Percentiles rank a stretch among this genome's conserved stretches.
These are phyloP conservation scores for Tricholoma matsutake DNA, from an alignment of 768 basidiomycete genomes.

Conservation along the genomic window DNA sequence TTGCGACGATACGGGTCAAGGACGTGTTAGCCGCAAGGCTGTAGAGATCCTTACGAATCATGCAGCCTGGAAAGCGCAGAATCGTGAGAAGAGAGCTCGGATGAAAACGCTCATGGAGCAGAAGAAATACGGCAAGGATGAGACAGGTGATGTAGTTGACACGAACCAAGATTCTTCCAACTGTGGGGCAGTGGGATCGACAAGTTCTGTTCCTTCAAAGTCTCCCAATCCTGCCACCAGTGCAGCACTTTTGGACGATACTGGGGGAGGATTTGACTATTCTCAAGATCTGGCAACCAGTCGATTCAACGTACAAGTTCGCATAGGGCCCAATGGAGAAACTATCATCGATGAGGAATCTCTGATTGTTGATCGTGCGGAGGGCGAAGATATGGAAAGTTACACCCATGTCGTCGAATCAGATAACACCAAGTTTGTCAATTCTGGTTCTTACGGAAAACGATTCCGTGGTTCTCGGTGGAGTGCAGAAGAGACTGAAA, in stretches of 20 bases:
- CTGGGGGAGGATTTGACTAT: constrained; percentile 68
- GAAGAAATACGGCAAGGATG: constrained; percentile 68
- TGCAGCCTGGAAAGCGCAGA: constrained; percentile 66
- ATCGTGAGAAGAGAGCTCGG: constrained; percentile 60
- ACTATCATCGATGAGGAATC: constrained; percentile 86
- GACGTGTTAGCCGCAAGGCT: constrained; percentile 76
- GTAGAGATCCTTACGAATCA: constrained; percentile 69
- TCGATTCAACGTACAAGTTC: constrained; percentile 80
- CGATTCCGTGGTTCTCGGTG: constrained; percentile 81
- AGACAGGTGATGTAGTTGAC: constrained; percentile 35
- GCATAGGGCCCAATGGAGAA: constrained; percentile 84
- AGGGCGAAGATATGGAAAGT: constrained; percentile 60
- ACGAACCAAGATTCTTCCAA: constrained; percentile 11
- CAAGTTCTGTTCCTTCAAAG: constrained; percentile 14
- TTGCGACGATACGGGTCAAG: constrained; percentile 75
- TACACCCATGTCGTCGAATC: constrained; percentile 82
- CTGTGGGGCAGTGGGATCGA: constrained; percentile 16
- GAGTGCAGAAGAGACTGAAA: constrained; percentile 86
- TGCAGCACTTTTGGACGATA: constrained; percentile 36
- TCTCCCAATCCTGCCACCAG: constrained; percentile 9
- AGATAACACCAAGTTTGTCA: constrained; percentile 82
- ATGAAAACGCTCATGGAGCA: constrained; percentile 65
- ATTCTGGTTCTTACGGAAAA: constrained; percentile 78
- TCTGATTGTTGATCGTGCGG: constrained; percentile 73
- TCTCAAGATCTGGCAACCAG: constrained; percentile 59